Evolutionary conservation across 2,329 filamentous ascomycete genomes (phyloP).

Genomic region (Neophaeococcomyces mojaviensis): DNA sequence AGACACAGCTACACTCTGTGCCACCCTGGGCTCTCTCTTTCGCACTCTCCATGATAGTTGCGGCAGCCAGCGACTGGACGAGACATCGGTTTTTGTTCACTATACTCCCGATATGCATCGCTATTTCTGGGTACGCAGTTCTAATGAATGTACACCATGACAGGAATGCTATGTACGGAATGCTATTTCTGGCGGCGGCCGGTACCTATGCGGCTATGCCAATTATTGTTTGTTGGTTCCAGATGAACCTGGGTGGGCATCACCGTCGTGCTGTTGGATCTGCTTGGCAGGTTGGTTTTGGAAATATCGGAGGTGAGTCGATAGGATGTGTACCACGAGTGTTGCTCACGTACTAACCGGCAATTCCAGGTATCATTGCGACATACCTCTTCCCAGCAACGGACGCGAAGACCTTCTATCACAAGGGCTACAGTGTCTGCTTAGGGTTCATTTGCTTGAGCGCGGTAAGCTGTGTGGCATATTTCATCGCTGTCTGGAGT

Average conservation of each 20-base stretch:
- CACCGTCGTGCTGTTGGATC: constrained; percentile 42
- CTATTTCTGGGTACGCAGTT: constrained; percentile 27
- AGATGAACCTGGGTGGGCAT: constrained; percentile 48
- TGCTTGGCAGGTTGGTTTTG: constrained; percentile 45
- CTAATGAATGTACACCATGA: constrained; percentile 24
- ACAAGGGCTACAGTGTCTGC: constrained; percentile 23
- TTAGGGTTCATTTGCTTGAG: constrained; percentile 23
- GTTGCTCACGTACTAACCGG: too few species aligned
- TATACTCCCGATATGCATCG: constrained; percentile 24
- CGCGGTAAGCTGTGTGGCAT: constrained; percentile 28
- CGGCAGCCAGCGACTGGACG: constrained; percentile 24
- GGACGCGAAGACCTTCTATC: constrained; percentile 22
- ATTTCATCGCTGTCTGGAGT: constrained; percentile 30
- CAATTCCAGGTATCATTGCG: too few species aligned
- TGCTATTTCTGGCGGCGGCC: constrained; percentile 23
- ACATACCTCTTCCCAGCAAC: constrained; percentile 42
- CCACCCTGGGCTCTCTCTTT: constrained; percentile 35
- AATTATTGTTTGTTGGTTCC: constrained; percentile 43
- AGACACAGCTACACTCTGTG: constrained; percentile 48
- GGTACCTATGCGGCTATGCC: constrained; percentile 23
- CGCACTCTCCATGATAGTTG: constrained; percentile 27
- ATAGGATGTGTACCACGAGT: too few species aligned
- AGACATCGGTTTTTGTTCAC: constrained; percentile 28
- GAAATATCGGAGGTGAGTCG: constrained; percentile 39
- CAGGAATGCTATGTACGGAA: constrained; percentile 24